Evolutionary conservation across 805 yeast species (phyloP).

Genomic region (Blastobotrys peoriensis): DNA sequence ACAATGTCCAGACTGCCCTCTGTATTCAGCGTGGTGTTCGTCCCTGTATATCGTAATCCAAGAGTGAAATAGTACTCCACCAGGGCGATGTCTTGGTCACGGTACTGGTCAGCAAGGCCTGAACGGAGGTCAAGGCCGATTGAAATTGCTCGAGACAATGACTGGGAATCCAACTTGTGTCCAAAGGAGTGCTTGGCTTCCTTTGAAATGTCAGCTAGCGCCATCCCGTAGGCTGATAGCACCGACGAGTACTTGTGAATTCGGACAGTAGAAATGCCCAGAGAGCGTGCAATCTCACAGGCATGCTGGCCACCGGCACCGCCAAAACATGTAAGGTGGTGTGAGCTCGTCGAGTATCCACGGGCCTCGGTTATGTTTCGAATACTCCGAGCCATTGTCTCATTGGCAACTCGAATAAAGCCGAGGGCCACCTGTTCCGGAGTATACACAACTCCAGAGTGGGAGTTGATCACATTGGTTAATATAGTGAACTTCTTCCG

Average conservation of each 20-base stretch:
- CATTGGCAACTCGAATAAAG: conserved; percentile 76
- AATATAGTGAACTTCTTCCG: conserved; percentile 45
- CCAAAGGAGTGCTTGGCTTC: conserved; percentile 74
- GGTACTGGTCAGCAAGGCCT: conserved; percentile 45
- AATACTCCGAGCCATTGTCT: conserved; percentile 86
- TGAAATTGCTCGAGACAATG: conserved; percentile 33
- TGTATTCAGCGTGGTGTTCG: conserved; percentile 61
- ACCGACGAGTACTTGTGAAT: conserved; percentile 80
- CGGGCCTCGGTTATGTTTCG: conserved; percentile 79
- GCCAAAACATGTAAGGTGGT: conserved; percentile 76
- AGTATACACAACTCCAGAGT: conserved; percentile 36
- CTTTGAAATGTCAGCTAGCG: conserved; percentile 76
- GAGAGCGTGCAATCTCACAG: conserved; percentile 61
- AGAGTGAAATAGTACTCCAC: conserved; percentile 67
- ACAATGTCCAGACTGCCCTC: background rate
- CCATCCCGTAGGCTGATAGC: conserved; percentile 82
- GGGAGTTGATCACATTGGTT: conserved; percentile 47
- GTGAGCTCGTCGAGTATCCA: conserved; percentile 61
- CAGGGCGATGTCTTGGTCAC: conserved; percentile 34
- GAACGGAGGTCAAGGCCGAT: conserved; percentile 40
- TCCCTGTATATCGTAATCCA: conserved; percentile 83
- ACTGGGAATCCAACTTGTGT: conserved; percentile 31
- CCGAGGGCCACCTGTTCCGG: conserved; percentile 74
- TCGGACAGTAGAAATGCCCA: conserved; percentile 63
- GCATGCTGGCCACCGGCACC: conserved; percentile 96